A percentile compares a stretch with the other conserved stretches of the same genome.
phyloP scores from a whole-genome alignment of 1,139 yeast genomes.

The Tardiomyces digboiensis region DNA sequence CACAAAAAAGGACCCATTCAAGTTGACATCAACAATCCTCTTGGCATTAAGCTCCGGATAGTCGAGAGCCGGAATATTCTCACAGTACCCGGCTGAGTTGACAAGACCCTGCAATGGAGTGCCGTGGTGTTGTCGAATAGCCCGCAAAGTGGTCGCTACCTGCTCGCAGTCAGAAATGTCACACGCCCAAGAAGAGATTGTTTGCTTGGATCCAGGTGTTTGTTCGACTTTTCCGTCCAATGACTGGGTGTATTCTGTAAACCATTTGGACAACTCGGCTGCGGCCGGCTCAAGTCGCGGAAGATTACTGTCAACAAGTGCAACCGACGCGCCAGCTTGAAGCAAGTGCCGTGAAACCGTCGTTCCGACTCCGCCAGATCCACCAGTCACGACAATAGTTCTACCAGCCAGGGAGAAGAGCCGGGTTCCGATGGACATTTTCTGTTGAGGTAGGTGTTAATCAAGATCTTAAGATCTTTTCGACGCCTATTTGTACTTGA shows the following conservation, averaged over 20 bases:
- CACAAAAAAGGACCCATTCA: constrained; percentile 68
- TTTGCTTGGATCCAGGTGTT: constrained; percentile 28
- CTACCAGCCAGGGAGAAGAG: constrained; percentile 47
- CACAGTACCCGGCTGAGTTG: constrained; percentile 81
- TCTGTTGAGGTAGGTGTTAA: no score
- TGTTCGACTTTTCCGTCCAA: constrained; percentile 35
- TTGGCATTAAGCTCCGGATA: constrained; percentile 68
- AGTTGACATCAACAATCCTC: constrained; percentile 58
- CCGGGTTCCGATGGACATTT: neutral
- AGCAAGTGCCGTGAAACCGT: constrained; percentile 31
- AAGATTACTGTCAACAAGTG: constrained; percentile 63
- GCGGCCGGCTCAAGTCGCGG: constrained; percentile 52
- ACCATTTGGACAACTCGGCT: constrained; percentile 48
- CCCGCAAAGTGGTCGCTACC: constrained; percentile 48
- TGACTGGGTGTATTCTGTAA: constrained; percentile 12
- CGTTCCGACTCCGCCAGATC: constrained; percentile 71
- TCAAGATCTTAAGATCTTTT: no score
- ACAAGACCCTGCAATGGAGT: constrained; percentile 55
- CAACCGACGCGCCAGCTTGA: constrained; percentile 34
- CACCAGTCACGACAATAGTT: constrained; percentile 70
- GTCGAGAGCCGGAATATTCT: constrained; percentile 67
- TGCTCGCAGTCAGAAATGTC: constrained; percentile 58
- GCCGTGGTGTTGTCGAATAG: constrained; percentile 42
- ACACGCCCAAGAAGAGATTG: constrained; percentile 60
- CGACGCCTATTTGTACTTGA: no score